phyloP scores from a whole-genome alignment of 208 protist species.

The Leishmania turanica region DNA sequence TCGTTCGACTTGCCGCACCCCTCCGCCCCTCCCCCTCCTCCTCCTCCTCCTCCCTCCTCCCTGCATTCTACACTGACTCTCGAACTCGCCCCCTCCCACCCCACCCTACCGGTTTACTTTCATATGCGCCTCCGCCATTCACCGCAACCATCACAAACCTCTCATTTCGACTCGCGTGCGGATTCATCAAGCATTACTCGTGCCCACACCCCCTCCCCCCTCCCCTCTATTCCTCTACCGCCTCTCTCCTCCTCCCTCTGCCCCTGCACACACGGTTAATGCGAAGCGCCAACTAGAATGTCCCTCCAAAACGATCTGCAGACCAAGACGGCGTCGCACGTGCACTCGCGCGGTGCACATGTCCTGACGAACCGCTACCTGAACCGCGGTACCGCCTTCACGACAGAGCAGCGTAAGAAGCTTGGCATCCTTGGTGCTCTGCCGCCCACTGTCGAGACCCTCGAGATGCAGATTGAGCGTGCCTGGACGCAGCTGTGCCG shows the following conservation, averaged over 20 bases:
- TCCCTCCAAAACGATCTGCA: conserved; percentile 1
- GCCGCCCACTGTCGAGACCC: conserved; percentile 74
- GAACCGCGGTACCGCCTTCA: conserved; percentile 85
- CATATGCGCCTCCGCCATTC: neutral
- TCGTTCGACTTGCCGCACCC: too few species aligned
- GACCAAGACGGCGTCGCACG: conserved; percentile 20
- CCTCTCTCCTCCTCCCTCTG: conserved; percentile 10
- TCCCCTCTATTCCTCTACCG: neutral
- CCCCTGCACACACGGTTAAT: neutral
- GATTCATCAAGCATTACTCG: too few species aligned
- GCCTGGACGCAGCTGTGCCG: conserved; percentile 64
- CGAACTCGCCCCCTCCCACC: too few species aligned
- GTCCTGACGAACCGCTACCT: conserved; percentile 78
- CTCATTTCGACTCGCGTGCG: too few species aligned
- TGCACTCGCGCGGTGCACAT: conserved; percentile 34
- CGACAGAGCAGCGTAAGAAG: conserved; percentile 69
- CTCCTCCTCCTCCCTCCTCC: too few species aligned
- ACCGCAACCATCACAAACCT: too few species aligned
- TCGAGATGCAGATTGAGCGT: conserved; percentile 79
- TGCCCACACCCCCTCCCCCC: neutral
- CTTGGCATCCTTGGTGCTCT: conserved; percentile 67
- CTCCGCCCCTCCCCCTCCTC: too few species aligned
- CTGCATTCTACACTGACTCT: neutral
- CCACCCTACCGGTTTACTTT: neutral
- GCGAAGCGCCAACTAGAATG: neutral